phyloP scores from a whole-genome alignment of 176 grass and related monocot species.

The Luzula sylvatica region DNA sequence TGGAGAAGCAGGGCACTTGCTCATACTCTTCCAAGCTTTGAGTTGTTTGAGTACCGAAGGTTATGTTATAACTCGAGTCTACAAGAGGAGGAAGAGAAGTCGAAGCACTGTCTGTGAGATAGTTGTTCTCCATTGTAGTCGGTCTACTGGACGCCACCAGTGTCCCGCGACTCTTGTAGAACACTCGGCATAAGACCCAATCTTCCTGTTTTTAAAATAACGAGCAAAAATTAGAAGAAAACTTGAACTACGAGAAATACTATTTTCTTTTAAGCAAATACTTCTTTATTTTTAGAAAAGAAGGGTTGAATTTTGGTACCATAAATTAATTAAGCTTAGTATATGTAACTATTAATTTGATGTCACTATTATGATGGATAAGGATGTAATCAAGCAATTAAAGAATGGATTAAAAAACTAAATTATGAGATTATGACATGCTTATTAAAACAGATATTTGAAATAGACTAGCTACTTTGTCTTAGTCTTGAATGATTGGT shows the following conservation, averaged over 20 bases:
- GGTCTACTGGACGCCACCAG: constrained; percentile 19
- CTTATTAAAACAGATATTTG: background rate
- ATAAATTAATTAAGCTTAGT: too few species aligned
- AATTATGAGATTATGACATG: constrained; percentile 1
- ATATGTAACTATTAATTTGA: background rate
- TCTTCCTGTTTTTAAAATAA: constrained; percentile 51
- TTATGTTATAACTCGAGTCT: constrained; percentile 56
- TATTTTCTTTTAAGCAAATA: background rate
- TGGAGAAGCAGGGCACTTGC: constrained; percentile 99
- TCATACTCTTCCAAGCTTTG: constrained; percentile 51
- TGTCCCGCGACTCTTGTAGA: constrained; percentile 64
- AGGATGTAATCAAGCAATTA: constrained; percentile 18
- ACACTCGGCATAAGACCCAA: constrained; percentile 87
- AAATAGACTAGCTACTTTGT: constrained; percentile 16
- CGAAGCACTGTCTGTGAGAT: constrained; percentile 27
- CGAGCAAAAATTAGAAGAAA: constrained; percentile 13
- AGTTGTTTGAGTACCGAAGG: constrained; percentile 36
- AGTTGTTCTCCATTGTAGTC: constrained; percentile 23
- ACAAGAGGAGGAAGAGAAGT: constrained; percentile 61
- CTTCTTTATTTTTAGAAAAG: background rate
- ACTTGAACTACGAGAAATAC: background rate
- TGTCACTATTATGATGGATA: constrained; percentile 12
- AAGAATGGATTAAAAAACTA: constrained; percentile 12
- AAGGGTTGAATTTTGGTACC: too few species aligned
- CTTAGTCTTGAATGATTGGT: constrained; percentile 19